These are phyloP conservation scores for Lepiota venenata DNA, from an alignment of 768 basidiomycete genomes.

Conservation along the genomic window DNA sequence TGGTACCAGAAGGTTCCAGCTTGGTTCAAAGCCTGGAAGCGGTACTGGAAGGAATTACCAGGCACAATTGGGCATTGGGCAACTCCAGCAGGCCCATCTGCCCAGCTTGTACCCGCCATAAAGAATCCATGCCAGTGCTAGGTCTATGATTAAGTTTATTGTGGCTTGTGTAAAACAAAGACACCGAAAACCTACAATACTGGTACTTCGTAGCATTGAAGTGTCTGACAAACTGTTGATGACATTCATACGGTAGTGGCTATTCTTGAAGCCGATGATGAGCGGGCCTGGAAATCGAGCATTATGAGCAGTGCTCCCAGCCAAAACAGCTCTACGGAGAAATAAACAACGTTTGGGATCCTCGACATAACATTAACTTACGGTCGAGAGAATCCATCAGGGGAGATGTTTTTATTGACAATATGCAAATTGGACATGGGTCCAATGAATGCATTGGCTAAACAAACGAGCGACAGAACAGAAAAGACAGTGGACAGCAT, in stretches of 20 bases:
- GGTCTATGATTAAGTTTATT: not conserved
- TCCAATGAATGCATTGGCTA: not conserved
- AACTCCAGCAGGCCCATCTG: slow-evolving; percentile 28
- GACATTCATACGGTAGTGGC: slow-evolving; percentile 38
- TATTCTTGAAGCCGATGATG: slow-evolving; percentile 29
- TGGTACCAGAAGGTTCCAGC: slow-evolving; percentile 46
- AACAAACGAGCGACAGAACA: not conserved
- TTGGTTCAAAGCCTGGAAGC: slow-evolving; percentile 32
- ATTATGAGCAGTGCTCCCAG: not conserved
- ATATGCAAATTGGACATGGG: not conserved
- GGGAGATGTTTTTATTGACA: slow-evolving; percentile 11
- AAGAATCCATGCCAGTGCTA: slow-evolving; percentile 34
- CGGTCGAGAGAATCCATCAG: slow-evolving; percentile 20
- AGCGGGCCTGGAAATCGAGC: slow-evolving; percentile 18
- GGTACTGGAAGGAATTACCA: slow-evolving; percentile 34
- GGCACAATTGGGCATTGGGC: slow-evolving; percentile 44
- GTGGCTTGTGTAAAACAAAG: not conserved
- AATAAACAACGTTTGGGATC: too few relatives aligned
- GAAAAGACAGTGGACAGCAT: not conserved
- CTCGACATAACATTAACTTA: not conserved
- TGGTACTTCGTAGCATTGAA: slow-evolving; percentile 36
- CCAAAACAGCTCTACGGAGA: not conserved
- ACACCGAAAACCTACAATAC: slow-evolving; percentile 27
- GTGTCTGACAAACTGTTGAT: slow-evolving; percentile 33
- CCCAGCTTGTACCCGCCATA: slow-evolving; percentile 27